A percentile compares a stretch with the other conserved stretches of the same genome.
phyloP scores from a whole-genome alignment of 306 rosid genomes.

The Astragalus membranaceus region DNA sequence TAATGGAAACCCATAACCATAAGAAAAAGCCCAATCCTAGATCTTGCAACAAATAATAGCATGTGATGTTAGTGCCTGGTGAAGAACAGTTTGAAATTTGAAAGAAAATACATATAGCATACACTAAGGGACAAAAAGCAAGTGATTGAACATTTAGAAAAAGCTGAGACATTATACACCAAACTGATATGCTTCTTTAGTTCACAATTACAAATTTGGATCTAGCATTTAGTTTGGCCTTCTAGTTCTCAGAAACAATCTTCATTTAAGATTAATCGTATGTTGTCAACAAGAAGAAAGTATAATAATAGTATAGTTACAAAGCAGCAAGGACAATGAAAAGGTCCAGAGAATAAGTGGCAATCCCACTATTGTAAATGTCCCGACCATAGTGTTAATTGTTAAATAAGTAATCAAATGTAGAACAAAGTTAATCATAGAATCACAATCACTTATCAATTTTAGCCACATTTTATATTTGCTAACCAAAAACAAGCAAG shows the following conservation, averaged over 20 bases:
- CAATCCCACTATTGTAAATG: not conserved
- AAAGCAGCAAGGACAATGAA: too few species aligned
- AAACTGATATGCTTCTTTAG: not conserved
- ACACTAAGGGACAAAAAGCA: not conserved
- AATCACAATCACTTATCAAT: not conserved
- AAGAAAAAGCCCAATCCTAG: too few species aligned
- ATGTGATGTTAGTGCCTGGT: not conserved
- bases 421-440: not conserved
- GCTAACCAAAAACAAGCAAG: too few species aligned
- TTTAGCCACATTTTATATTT: too few species aligned
- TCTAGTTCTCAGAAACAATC: not conserved
- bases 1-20: too few species aligned
- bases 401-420: not conserved
- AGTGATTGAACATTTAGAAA: not conserved
- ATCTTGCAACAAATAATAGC: conserved; percentile 2
- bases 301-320: not conserved
- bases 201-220: not conserved
- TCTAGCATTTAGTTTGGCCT: not conserved
- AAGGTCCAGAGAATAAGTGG: not conserved
- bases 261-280: not conserved
- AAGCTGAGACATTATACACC: not conserved
- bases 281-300: not conserved
- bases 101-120: conserved; percentile 2
- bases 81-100: not conserved
- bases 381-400: not conserved